Evolutionary conservation across 2,329 filamentous ascomycete species (phyloP).

Genomic region (Westerdykella sp.): DNA sequence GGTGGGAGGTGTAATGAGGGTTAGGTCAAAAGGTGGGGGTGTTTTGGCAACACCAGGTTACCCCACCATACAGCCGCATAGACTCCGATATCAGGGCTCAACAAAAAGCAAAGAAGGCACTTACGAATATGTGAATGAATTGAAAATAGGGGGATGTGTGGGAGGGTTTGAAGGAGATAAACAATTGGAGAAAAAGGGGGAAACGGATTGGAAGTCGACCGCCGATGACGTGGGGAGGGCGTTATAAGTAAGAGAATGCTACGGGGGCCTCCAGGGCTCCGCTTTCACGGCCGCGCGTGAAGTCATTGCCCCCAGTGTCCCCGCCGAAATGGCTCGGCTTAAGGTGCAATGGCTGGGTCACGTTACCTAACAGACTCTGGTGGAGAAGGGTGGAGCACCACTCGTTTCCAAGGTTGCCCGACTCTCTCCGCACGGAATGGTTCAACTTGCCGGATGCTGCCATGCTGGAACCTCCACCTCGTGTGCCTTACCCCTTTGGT

Average conservation of each 20-base stretch:
- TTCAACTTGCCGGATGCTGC: constrained; percentile 21
- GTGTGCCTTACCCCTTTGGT: constrained; percentile 3
- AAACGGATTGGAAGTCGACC: not conserved
- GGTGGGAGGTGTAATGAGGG: not conserved
- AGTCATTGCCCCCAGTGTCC: constrained; percentile 20
- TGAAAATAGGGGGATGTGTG: not conserved
- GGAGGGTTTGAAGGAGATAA: not conserved
- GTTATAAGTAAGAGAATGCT: constrained; percentile 8
- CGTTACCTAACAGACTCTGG: not conserved
- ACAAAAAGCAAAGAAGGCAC: not conserved
- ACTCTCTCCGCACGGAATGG: constrained; percentile 24
- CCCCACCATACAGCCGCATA: not conserved
- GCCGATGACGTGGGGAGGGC: constrained; percentile 12
- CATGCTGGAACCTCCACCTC: constrained; percentile 7
- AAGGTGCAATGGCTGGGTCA: not conserved
- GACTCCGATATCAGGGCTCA: not conserved
- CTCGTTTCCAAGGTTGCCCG: constrained; percentile 24
- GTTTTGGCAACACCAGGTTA: not conserved
- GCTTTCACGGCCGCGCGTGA: constrained; percentile 33
- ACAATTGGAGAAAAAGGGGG: not conserved
- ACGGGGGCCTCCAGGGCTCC: not conserved
- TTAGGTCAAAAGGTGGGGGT: not conserved
- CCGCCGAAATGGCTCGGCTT: not conserved
- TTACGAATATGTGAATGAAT: not conserved
- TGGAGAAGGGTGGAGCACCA: no score